phyloP scores from a whole-genome alignment of 2,329 filamentous ascomycete genomes.

The Colletotrichum siamense region DNA sequence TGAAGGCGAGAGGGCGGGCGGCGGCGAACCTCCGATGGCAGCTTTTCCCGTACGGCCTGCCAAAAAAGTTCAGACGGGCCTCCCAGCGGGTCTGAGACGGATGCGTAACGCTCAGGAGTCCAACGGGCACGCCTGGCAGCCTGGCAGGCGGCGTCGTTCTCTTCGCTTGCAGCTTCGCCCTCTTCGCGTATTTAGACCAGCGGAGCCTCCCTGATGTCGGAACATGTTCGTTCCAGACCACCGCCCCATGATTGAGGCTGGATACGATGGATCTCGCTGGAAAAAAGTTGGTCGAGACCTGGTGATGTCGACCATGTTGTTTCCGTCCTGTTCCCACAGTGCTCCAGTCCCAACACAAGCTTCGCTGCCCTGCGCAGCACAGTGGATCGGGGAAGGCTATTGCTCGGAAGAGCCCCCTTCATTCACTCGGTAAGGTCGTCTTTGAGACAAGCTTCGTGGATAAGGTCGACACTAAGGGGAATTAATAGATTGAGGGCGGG shows the following conservation, averaged over 20 bases:
- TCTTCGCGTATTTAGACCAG: not conserved
- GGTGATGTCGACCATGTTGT: not conserved
- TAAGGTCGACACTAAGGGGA: not conserved
- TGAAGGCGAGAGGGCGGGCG: not conserved
- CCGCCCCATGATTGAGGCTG: not conserved
- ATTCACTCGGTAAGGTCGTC: not conserved
- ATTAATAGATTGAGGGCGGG: slow-evolving; percentile 1
- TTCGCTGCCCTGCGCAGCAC: not conserved
- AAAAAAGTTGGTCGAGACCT: not conserved
- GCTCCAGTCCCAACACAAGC: not conserved
- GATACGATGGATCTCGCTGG: not conserved
- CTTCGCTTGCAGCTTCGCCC: not conserved
- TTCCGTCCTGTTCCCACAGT: not conserved
- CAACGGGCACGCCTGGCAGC: not conserved
- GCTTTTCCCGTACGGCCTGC: not conserved
- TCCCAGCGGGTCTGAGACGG: slow-evolving; percentile 8
- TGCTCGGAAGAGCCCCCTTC: not conserved
- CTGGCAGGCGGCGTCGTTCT: not conserved
- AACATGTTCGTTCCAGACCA: not conserved
- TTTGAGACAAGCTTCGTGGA: not conserved
- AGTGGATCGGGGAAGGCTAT: not conserved
- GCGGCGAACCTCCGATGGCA: slow-evolving; percentile 15
- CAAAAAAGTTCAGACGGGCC: slow-evolving; percentile 1
- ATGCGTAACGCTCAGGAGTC: slow-evolving; percentile 14
- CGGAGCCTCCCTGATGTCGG: not conserved